Base-by-base conservation (phyloP, 371 early-diverging fungal species). In the Capillidium rhysosporum region DNA sequence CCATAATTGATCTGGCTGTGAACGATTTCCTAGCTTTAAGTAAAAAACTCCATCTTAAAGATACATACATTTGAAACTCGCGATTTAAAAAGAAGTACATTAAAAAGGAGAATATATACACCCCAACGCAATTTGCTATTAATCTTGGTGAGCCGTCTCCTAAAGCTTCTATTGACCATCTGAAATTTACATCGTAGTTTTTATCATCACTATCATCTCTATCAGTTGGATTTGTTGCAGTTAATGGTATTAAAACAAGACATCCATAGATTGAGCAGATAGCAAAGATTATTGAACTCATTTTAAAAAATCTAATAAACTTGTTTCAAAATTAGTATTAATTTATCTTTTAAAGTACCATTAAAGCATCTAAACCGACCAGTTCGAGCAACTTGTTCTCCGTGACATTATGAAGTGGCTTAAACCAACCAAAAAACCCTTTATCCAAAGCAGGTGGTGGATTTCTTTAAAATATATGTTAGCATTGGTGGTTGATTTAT, bases 321-420 rank as follows among this genome's bases (percentile, higher is more conserved):
- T 47, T 21, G 10, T 3, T 3, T 23, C 12, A 14, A 26, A 47
- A 16, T 47, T 29, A 47, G 48, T 8, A 12, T 8, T 5, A 29
- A 10, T 8, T 24, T 16, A 29, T 47, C 25, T n/a, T 2, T 29
- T 7, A 7, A 34, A 34, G 10, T 47, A 34, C 34, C 77, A 80
- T 77, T 23, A 74, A 70, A 0, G 80, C 75, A 46, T 80, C 80
- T 9, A 80, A 56, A 10, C 80, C 80, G 0, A 74, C 72, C 52
- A 69, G 26, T n/a, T 40, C 18, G 3, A 53, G 20, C 7, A 53
- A 12, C 43, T 53, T 20, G 4, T 7, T 9, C 29, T 53, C 41
- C 2, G 23, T 40, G 9, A 53, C 40, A 7, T 45, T 24, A 30
- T 12, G 40, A 26, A 53, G 18, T 1, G 44, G 54, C 2, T 40